Evolutionary conservation across 306 rosid genomes (phyloP).

Genomic region (Quercus glauca): DNA sequence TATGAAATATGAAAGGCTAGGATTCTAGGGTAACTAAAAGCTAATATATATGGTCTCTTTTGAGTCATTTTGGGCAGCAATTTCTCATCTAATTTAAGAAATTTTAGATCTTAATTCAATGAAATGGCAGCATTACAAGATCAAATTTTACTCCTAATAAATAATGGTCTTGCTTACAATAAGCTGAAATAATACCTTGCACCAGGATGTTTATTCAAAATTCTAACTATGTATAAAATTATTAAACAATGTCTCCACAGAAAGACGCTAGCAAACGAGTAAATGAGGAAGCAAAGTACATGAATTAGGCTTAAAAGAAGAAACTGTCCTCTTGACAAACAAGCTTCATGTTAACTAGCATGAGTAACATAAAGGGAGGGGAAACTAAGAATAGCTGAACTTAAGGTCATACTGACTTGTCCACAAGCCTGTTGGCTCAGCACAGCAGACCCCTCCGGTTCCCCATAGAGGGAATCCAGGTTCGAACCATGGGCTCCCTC

Average conservation of each 20-base stretch:
- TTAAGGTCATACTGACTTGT: too few species aligned
- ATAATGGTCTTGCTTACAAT: not conserved
- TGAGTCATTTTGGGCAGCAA: too few species aligned
- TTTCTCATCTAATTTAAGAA: too few species aligned
- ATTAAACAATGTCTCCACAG: not conserved
- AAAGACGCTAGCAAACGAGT: not conserved
- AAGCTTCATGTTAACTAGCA: not conserved
- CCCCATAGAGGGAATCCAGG: too few species aligned
- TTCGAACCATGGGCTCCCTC: too few species aligned
- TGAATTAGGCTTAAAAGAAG: not conserved
- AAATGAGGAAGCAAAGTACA: not conserved
- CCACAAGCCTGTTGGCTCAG: too few species aligned
- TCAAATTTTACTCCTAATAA: not conserved
- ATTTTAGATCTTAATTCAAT: not conserved
- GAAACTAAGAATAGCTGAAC: too few species aligned
- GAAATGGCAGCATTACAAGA: not conserved
- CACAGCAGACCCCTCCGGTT: too few species aligned
- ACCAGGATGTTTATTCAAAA: not conserved
- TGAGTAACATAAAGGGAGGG: not conserved
- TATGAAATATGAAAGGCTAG: too few species aligned
- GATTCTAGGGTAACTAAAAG: too few species aligned
- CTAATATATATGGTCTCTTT: too few species aligned
- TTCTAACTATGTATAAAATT: not conserved
- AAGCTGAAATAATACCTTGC: not conserved
- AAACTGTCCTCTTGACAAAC: not conserved